Evolutionary conservation across 352 stramenopile genomes (phyloP), one percentile per base, ranked within the genome.

Genomic region (Poterioochromonas sp.): DNA sequence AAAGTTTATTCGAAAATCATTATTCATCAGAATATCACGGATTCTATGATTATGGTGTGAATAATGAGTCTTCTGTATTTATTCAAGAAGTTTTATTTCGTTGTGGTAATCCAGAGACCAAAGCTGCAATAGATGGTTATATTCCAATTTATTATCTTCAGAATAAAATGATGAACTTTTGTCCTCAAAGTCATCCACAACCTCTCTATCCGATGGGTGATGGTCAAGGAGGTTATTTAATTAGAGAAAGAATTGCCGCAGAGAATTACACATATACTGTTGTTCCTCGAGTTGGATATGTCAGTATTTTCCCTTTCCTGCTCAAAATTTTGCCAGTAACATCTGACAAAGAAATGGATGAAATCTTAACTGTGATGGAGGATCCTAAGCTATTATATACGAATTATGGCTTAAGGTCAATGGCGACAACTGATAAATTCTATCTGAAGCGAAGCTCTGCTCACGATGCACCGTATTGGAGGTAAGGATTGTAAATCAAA

Each of bases 391-490:
- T 47, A n/a, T 35, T 41, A 18, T 70, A 82, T 37, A 83, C 68
- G 32, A 63, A 81, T 3, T 79, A 82, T 71, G 85, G 85, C 18
- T 78, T 97, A 54, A 87, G 91, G 26, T 96, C 91, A 0, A 82
- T 97, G 73, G 92, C 91, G 47, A 92, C 87, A 0, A 81, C 58
- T 0, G 88, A 94, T 76, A 76, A 86, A 43, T 92, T 95, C 39
- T 97, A 93, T 81, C 87, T 93, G 70, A 85, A 87, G 34, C 88
- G 90, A 76, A 96, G 97, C 54, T 88, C 90, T 12, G 18, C 89
- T n/a, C 89, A 90, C 1, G 90, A 96, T 80, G 90, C 91, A 49
- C 90, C 90, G 40, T 86, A 86, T 65, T 74, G 65, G 65, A 51
- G 60, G 60, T 69, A 62, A 32, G 26, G 29, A 53, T 20, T 20